Evolutionary conservation across 371 early-diverging fungal genomes (phyloP).

Genomic region (Mortierella polycephala): DNA sequence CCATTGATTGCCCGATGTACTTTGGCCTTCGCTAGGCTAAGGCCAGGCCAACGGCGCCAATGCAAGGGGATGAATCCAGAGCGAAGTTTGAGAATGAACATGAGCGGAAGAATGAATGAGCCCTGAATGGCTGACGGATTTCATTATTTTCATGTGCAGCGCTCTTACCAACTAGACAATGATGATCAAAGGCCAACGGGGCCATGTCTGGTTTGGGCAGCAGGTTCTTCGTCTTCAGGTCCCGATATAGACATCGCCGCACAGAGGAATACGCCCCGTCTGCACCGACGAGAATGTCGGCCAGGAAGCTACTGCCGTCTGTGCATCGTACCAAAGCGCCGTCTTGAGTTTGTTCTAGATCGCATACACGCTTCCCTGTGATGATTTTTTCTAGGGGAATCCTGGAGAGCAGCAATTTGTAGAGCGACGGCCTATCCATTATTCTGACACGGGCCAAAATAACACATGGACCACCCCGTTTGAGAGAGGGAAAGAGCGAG

Average conservation of each 20-base stretch:
- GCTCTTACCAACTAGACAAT: constrained; percentile 45
- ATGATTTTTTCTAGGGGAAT: constrained; percentile 28
- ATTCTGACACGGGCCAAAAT: constrained; percentile 8
- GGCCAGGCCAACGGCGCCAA: no score
- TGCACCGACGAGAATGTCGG: constrained; percentile 44
- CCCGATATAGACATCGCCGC: constrained; percentile 32
- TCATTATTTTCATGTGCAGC: constrained; percentile 10
- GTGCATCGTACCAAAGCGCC: constrained; percentile 36
- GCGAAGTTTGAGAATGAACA: neutral
- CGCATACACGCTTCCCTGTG: constrained; percentile 33
- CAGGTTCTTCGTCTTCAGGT: constrained; percentile 18
- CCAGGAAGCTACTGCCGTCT: constrained; percentile 13
- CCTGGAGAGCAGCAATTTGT: constrained; percentile 31
- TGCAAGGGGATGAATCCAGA: neutral
- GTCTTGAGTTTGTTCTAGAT: constrained; percentile 24
- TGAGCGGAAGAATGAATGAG: constrained; percentile 1
- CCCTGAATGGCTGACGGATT: neutral
- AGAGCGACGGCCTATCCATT: constrained; percentile 45
- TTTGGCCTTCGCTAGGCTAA: no score
- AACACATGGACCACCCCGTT: neutral
- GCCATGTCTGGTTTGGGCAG: constrained; percentile 42
- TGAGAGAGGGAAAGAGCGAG: neutral
- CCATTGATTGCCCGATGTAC: no score
- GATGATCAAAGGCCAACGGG: constrained; percentile 45
- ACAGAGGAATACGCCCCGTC: constrained; percentile 47